Evolutionary conservation across 768 basidiomycete genomes (phyloP).

Genomic region (Lentinula lateritia): DNA sequence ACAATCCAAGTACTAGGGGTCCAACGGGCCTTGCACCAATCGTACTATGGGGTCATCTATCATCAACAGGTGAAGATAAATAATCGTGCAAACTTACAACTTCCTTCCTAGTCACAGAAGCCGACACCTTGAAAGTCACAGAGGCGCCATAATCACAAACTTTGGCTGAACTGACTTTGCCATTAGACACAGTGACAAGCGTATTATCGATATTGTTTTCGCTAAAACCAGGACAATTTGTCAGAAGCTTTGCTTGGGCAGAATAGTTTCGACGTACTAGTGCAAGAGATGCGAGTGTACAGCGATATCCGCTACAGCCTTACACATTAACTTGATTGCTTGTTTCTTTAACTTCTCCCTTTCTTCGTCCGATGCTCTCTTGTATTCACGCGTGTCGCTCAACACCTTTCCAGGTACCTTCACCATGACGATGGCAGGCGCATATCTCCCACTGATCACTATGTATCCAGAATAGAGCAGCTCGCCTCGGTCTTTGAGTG

Average conservation of each 20-base stretch:
- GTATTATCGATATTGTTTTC: neutral
- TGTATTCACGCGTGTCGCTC: neutral
- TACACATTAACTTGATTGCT: neutral
- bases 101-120: neutral
- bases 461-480: neutral
- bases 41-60: too few species aligned
- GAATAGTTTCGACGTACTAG: neutral
- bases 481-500: neutral
- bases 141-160: neutral
- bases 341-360: neutral
- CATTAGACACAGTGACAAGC: neutral
- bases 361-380: neutral
- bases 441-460: neutral
- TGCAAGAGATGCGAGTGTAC: neutral
- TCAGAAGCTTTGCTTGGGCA: too few species aligned
- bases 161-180: neutral
- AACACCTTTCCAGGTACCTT: neutral
- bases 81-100: neutral
- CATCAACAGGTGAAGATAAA: too few species aligned
- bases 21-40: too few species aligned
- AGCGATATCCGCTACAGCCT: neutral
- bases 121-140: neutral
- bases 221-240: neutral
- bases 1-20: too few species aligned
- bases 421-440: neutral